A percentile compares a stretch with the other conserved stretches of the same genome.
These are phyloP conservation scores for Pezicula neosporulosa DNA, from an alignment of 2,329 filamentous ascomycete genomes.

Conservation along the genomic window DNA sequence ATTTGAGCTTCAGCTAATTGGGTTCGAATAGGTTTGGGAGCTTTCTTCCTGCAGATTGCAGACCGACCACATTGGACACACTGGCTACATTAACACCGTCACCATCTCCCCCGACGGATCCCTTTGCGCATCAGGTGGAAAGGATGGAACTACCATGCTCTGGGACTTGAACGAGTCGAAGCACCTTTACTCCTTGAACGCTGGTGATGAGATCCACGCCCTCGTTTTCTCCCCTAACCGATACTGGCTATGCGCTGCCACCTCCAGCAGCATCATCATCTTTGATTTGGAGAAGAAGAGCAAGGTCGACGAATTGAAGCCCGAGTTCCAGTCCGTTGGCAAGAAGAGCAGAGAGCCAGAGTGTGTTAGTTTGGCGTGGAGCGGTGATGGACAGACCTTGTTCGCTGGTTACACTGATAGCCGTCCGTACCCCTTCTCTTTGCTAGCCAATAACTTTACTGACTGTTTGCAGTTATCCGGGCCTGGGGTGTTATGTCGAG, in stretches of 20 bases:
- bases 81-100: constrained; percentile 99
- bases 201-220: constrained; percentile 99
- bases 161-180: constrained; percentile 99
- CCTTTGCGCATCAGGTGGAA: constrained; percentile 97
- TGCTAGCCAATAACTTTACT: no score
- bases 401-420: constrained; percentile 99
- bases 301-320: constrained; percentile 99
- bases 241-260: constrained; percentile 99
- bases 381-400: constrained; percentile 96
- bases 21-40: constrained; percentile 80
- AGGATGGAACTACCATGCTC: constrained; percentile 99
- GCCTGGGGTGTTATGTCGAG: constrained; percentile 97
- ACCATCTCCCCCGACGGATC: constrained; percentile 99
- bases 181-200: constrained; percentile 99
- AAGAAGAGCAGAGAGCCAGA: constrained; percentile 99
- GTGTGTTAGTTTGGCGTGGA: constrained; percentile 97
- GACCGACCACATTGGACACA: constrained; percentile 99
- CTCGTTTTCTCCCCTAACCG: constrained; percentile 99
- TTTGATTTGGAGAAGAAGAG: constrained; percentile 99
- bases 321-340: constrained; percentile 90
- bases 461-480: constrained; percentile 64
- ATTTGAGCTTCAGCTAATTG: constrained; percentile 14
- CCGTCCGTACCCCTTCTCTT: constrained; percentile 22
- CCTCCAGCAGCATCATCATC: constrained; percentile 97
- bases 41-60: constrained; percentile 98